Conservation (phyloP, 1,284 basidiomycete species). For the Trichosporon faecale region DNA sequence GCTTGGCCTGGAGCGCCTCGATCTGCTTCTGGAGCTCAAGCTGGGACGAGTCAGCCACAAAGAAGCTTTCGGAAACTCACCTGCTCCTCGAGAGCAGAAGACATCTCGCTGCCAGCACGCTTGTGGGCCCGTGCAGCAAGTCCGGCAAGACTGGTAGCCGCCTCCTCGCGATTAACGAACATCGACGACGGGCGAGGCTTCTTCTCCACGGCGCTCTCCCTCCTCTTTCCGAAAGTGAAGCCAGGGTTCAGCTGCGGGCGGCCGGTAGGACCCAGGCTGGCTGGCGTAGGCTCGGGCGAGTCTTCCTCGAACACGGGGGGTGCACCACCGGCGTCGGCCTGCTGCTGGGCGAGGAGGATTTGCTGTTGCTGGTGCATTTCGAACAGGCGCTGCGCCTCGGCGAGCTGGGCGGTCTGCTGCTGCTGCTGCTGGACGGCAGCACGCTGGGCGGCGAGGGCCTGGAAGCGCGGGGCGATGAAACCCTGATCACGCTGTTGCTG, state of each 20-base stretch:
- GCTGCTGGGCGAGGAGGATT: constrained; percentile 30
- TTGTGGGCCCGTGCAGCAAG: constrained; percentile 53
- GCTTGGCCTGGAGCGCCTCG: constrained; percentile 83
- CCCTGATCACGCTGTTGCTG: constrained; percentile 45
- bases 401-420: constrained; percentile 57
- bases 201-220: constrained; percentile 21
- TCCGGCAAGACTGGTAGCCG: constrained; percentile 45
- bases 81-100: constrained; percentile 73
- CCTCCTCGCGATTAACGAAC: constrained; percentile 40
- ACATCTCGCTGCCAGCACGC: constrained; percentile 65
- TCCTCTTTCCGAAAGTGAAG: constrained; percentile 75
- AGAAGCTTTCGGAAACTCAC: constrained; percentile 52
- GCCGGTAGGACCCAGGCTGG: constrained; percentile 65
- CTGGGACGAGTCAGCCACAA: constrained; percentile 52
- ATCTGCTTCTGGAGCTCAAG: constrained; percentile 86
- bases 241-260: constrained; percentile 82
- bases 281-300: constrained; percentile 36
- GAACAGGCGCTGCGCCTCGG: constrained; percentile 42
- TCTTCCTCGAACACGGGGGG: constrained; percentile 50
- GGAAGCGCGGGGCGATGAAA: constrained; percentile 81
- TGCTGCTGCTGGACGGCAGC: constrained; percentile 45
- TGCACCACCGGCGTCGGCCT: constrained; percentile 32
- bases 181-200: constrained; percentile 23
- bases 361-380: constrained; percentile 41
- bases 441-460: constrained; percentile 71